Evolutionary conservation across 2,329 filamentous ascomycete species (phyloP), one percentile per base, ranked within the genome.

Genomic region (Didymella segeticola): DNA sequence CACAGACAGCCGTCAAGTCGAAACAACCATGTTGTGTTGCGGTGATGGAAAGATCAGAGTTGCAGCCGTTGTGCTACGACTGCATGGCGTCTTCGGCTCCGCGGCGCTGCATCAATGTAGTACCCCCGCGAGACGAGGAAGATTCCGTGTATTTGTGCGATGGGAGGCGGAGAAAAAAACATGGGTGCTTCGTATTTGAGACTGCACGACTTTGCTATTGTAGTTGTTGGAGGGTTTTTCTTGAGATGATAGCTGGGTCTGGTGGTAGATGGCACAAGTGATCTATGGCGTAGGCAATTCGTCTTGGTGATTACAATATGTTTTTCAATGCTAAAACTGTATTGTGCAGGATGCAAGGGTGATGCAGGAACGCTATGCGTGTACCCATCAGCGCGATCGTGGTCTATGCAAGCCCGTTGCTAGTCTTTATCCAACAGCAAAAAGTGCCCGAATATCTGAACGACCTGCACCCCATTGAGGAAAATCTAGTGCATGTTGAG

Each of bases 391-490:
- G 9, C 30, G 26, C 26, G 22, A 11, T 14, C 10, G 31, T 23
- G 15, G 29, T 39, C 26, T 54, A 49, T 49, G 34, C 51, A 54
- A 54, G 14, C n/a, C 10, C 17, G 12, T 27, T 20, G 20, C 34
- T 29, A 23, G 19, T 27, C 25, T 27, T 29, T 11, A 29, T 52
- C 33, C 45, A 49, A 49, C 39, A 19, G 22, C 20, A 10, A 9
- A n/a, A 20, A 22, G 15, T 8, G 12, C 27, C 42, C 41, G 46
- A 29, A 9, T 39, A 30, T 6, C 19, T 11, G n/a, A 38, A 29
- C n/a, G n/a, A n/a, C n/a, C n/a, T n/a, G n/a, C n/a, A n/a, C n/a
- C n/a, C n/a, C n/a, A n/a, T 5, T 10, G 25, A 26, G 5, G 25
- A 10, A 26, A 5, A 26, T 19, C 34, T 15, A 37, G 19, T 50